phyloP scores from a whole-genome alignment of 2,329 filamentous ascomycete genomes.

The Byssochlamys sp. region DNA sequence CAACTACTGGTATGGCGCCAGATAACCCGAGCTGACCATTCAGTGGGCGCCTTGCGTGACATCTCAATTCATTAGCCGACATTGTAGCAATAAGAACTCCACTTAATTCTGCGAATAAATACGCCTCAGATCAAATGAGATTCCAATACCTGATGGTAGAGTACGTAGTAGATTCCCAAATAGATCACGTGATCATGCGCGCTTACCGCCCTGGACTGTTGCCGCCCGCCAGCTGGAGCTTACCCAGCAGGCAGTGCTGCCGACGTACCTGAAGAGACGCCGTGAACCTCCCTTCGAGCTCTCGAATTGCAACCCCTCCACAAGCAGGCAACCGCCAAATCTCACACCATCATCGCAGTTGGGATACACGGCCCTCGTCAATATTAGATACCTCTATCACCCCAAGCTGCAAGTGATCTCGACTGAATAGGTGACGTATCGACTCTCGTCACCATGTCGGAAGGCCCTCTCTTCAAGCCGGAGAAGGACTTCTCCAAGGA shows the following conservation, averaged over 20 bases:
- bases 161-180: too few species aligned
- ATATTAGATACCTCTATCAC: neutral
- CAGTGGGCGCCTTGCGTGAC: too few species aligned
- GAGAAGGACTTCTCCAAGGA: constrained; percentile 99
- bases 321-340: neutral
- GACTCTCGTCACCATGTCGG: constrained; percentile 57
- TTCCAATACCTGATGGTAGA: too few species aligned
- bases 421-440: constrained; percentile 5
- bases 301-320: neutral
- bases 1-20: too few species aligned
- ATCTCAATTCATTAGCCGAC: too few species aligned
- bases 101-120: too few species aligned
- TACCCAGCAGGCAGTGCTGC: neutral
- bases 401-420: neutral
- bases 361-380: neutral
- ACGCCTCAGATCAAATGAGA: too few species aligned
- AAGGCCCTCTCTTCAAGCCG: constrained; percentile 69
- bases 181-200: neutral
- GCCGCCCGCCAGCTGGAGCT: neutral
- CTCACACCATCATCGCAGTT: neutral
- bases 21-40: too few species aligned
- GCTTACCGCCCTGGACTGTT: neutral
- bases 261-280: neutral
- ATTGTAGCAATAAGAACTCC: too few species aligned
- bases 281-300: neutral